Base-by-base conservation (phyloP, 768 basidiomycete species). In the Pleurotus salmoneostramineus region DNA sequence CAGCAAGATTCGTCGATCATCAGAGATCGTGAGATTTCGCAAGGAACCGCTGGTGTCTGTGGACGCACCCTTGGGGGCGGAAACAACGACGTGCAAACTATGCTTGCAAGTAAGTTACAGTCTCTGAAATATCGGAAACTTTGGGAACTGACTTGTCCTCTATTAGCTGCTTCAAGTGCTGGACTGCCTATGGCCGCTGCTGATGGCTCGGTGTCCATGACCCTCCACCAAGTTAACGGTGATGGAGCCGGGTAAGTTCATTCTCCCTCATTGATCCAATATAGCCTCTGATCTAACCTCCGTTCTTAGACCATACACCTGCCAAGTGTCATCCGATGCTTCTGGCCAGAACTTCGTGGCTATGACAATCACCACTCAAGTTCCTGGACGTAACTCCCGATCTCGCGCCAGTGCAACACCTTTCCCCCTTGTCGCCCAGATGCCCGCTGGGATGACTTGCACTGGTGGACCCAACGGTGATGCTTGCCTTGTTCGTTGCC, bases 391-490 rank as follows among this genome's bases (percentile, higher is more conserved):
- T 8, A 55, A 55, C 4, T 55, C 52, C 32, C 52, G 52, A 36
- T 36, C 35, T 14, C 40, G 32, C 3, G 40, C 52, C 10, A n/a
- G 27, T 7, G 52, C 52, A 35, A 55, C 52, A n/a, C 15, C 52
- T 7, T 55, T 55, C 52, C 52, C 52, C 32, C 52, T 55, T 10
- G 52, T 55, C 32, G 52, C 52, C 11, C 52, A 55, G 40, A 55
- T 55, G 52, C 52, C 52, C 17, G 52, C 52, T 42, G 52, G 52
- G 14, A 55, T 55, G 52, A 33, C 52, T 55, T 55, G 52, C 40
- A 55, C 52, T 15, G 52, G 52, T 43, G 52, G 52, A 33, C 52
- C 52, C 40, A 55, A 43, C 21, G 52, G 52, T 27, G 40, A 55
- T 43, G 52, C 52, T n/a, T 55, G 52, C n/a, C 52, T 55, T 43